Conservation (phyloP, 768 basidiomycete genomes). For the Lactarius hengduanensis region DNA sequence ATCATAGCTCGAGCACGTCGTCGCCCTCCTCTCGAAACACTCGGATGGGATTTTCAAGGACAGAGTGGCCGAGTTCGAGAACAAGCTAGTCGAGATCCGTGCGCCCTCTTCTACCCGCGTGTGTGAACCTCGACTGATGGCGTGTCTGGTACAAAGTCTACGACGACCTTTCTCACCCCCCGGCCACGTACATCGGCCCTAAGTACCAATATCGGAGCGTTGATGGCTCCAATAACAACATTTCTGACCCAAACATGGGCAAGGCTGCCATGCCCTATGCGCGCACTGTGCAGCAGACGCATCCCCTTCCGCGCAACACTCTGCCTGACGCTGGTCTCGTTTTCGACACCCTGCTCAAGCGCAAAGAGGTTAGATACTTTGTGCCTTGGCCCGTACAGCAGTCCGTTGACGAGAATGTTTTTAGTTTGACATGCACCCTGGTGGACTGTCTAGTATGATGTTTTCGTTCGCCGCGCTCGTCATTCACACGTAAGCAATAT, state of each 20-base stretch:
- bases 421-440: constrained; percentile 74
- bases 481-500: constrained; percentile 58
- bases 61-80: constrained; percentile 40
- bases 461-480: constrained; percentile 82
- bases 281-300: constrained; percentile 73
- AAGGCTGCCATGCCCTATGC: constrained; percentile 78
- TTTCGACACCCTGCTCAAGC: constrained; percentile 75
- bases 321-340: constrained; percentile 78
- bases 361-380: constrained; percentile 53
- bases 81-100: constrained; percentile 53
- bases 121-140: background rate
- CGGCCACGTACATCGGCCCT: constrained; percentile 65
- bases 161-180: constrained; percentile 78
- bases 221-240: constrained; percentile 79
- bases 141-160: constrained; percentile 51
- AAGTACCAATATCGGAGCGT: constrained; percentile 66
- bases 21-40: constrained; percentile 62
- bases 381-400: too few relatives aligned
- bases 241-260: constrained; percentile 66
- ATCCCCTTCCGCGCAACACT: constrained; percentile 62
- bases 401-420: background rate
- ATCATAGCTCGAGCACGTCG: constrained; percentile 64
- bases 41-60: constrained; percentile 40
- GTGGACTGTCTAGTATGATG: constrained; percentile 75
- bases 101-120: background rate